phyloP scores from a whole-genome alignment of 163 green algal species.

The Volvox carteri region DNA sequence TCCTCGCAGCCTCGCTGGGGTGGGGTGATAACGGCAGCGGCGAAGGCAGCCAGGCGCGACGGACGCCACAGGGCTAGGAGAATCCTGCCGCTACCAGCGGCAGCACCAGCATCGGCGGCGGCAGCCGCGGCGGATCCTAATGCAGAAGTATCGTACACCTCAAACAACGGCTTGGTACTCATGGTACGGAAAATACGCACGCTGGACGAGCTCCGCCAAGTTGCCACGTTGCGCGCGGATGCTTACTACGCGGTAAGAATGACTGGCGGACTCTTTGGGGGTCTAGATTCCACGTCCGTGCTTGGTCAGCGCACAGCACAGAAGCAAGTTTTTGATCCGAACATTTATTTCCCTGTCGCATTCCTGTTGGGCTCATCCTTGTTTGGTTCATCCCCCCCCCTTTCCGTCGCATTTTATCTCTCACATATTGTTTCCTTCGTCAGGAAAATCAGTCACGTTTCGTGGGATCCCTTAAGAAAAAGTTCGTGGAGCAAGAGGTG shows the following conservation, averaged over 20 bases:
- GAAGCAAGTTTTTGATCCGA: no score
- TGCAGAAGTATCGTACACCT: conserved; percentile 22
- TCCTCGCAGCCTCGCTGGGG: neutral
- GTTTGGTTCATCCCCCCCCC: no score
- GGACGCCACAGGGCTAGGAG: neutral
- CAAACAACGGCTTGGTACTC: neutral
- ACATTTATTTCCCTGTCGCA: no score
- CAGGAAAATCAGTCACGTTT: conserved; percentile 71
- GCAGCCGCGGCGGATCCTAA: neutral
- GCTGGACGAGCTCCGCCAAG: conserved; percentile 35
- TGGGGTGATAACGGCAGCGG: no score
- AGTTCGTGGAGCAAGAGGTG: conserved; percentile 73
- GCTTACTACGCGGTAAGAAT: conserved; percentile 51
- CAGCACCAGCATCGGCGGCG: neutral
- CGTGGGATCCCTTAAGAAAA: conserved; percentile 69
- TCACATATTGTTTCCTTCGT: no score
- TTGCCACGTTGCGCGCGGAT: conserved; percentile 19
- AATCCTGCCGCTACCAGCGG: conserved; percentile 12
- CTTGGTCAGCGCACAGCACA: no score
- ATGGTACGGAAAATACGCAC: neutral
- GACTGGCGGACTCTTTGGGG: no score
- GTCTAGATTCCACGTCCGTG: no score
- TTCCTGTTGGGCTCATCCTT: no score
- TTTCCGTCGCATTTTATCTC: no score
- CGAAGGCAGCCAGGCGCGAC: neutral